Evolutionary conservation across 345 rosid species (phyloP).

Genomic region (Eucalyptus pauciflora): DNA sequence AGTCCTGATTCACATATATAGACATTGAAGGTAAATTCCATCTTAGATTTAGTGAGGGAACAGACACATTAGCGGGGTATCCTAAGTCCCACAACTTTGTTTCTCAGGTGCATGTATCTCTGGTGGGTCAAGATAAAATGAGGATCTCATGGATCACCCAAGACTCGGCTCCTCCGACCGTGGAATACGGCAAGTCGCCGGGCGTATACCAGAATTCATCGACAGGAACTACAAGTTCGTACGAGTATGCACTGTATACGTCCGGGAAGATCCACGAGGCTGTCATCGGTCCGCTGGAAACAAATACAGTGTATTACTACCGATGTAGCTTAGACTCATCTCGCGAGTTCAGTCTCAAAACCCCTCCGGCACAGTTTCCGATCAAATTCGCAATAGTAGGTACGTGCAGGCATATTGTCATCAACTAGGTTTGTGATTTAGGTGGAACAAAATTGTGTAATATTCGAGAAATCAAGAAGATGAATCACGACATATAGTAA

Average conservation of each 20-base stretch:
- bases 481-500: background rate
- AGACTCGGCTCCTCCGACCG: slow-evolving; percentile 10
- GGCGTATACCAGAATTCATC: slow-evolving; percentile 15
- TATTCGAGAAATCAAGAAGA: background rate
- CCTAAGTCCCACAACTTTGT: background rate
- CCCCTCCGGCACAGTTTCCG: slow-evolving; percentile 54
- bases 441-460: background rate
- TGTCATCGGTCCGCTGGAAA: slow-evolving; percentile 51
- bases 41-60: background rate
- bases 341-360: slow-evolving; percentile 39
- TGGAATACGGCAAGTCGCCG: slow-evolving; percentile 43
- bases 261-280: slow-evolving; percentile 60
- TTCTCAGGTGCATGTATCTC: slow-evolving; percentile 59
- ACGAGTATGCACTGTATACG: slow-evolving; percentile 19
- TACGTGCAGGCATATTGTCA: background rate
- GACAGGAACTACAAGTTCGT: slow-evolving; percentile 27
- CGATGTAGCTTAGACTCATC: slow-evolving; percentile 29
- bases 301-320: slow-evolving; percentile 50
- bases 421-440: background rate
- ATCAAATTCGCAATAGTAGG: slow-evolving; percentile 54
- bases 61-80: background rate
- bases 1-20: too few species aligned
- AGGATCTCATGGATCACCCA: slow-evolving; percentile 64
- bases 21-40: too few species aligned
- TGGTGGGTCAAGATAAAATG: slow-evolving; percentile 51